phyloP scores from a whole-genome alignment of 192 early-diverging fungal species.

The Podila minutissima region DNA sequence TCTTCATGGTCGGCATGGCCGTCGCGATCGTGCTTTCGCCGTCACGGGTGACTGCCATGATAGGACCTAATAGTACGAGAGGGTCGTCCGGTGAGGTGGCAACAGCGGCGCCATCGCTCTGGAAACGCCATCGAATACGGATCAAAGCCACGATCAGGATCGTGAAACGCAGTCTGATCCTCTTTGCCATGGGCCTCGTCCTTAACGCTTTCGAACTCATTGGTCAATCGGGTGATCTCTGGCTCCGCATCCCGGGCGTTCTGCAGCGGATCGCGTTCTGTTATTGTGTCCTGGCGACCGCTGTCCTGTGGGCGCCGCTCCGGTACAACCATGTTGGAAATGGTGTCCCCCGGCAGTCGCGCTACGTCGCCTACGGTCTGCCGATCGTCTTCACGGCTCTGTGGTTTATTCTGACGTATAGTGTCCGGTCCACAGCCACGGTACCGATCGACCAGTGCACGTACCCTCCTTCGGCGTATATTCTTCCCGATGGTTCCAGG shows the following conservation, averaged over 20 bases:
- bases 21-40: conserved; percentile 34
- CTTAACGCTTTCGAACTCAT: conserved; percentile 35
- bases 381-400: conserved; percentile 19
- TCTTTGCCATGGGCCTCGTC: conserved; percentile 49
- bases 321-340: background rate
- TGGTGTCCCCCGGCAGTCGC: conserved; percentile 4
- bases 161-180: conserved; percentile 21
- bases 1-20: conserved; percentile 62
- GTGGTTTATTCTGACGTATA: conserved; percentile 30
- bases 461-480: background rate
- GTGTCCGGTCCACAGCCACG: conserved; percentile 32
- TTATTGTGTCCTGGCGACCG: conserved; percentile 40
- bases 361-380: background rate
- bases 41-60: background rate
- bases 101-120: background rate
- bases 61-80: background rate
- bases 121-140: background rate
- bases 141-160: conserved; percentile 22
- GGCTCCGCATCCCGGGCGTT: conserved; percentile 50
- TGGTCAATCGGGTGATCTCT: background rate
- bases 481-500: background rate
- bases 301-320: conserved; percentile 32
- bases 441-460: conserved; percentile 4
- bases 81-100: background rate
- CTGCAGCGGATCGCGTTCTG: conserved; percentile 59